Evolutionary conservation across 2,329 filamentous ascomycete genomes (phyloP).

Genomic region (Colletotrichum lini): DNA sequence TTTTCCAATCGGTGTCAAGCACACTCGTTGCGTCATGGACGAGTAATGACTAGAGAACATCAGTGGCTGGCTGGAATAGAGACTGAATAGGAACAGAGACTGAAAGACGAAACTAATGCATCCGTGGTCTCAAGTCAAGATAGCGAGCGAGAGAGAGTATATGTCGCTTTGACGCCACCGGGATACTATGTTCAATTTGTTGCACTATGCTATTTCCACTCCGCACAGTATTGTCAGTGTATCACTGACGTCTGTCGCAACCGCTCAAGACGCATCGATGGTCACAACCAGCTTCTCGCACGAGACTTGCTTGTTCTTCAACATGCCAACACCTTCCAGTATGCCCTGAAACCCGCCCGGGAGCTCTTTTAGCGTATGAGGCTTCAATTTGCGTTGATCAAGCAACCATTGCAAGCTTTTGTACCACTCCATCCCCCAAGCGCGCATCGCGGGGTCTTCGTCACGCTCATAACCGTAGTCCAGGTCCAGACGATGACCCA

Average conservation of each 20-base stretch:
- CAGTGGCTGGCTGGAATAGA: too few relatives aligned
- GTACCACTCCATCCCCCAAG: conserved; percentile 6
- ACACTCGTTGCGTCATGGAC: too few relatives aligned
- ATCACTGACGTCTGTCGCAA: neutral
- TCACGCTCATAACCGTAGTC: conserved; percentile 14
- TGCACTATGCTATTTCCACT: neutral
- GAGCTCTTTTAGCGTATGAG: conserved; percentile 5
- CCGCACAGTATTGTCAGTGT: too few relatives aligned
- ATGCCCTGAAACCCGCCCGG: neutral
- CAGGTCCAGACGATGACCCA: conserved; percentile 10
- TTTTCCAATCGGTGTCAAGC: neutral
- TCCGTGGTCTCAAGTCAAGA: too few relatives aligned
- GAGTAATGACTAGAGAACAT: too few relatives aligned
- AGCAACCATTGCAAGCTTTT: neutral
- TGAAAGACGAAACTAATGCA: too few relatives aligned
- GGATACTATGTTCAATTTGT: neutral
- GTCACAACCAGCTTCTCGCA: conserved; percentile 10
- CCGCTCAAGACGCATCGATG: neutral
- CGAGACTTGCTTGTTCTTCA: conserved; percentile 20
- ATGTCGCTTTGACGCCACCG: too few relatives aligned
- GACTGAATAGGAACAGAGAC: too few relatives aligned
- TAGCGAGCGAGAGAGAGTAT: too few relatives aligned
- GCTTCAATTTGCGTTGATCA: neutral
- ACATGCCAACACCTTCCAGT: neutral
- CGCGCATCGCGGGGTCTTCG: neutral